Base-by-base conservation (phyloP, 148 eudicot genomes). In the Nepenthes mirabilis region DNA sequence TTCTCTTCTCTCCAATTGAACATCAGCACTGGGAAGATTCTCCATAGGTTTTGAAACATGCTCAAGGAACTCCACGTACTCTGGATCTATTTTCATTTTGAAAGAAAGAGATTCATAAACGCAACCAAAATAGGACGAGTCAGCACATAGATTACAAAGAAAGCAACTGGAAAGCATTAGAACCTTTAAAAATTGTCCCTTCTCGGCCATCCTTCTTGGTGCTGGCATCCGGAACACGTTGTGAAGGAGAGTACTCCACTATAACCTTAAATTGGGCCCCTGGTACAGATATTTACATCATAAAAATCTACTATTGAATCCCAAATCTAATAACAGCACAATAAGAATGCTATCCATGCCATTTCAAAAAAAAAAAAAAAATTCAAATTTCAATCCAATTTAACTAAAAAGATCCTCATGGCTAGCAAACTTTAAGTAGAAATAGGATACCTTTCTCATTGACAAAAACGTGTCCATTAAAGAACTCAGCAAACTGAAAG, bases 181-280 rank as follows among this genome's bases (percentile, higher is more conserved):
- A 12, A 77, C 81, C 81, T 77, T 70, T 77, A 52, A 35, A 35
- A 63, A 77, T 77, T n/a, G 75, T 73, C 67, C 78, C 78, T 77
- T 77, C 81, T 47, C 81, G 78, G 9, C 77, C 81, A 74, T 77
- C 81, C 52, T 70, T 74, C 74, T 73, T 77, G 75, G 53, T 59
- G 62, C 33, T 64, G 14, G 49, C 33, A 69, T 74, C 70, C 6
- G 81, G 75, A 43, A 74, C 67, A 62, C 75, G 77, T 64, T 77
- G 81, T 8, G 81, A 77, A 6, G 81, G 81, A 43, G 78, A 73
- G 63, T 77, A 77, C 72, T 77, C 81, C 55, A 77, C 81, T 63
- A 70, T 63, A 60, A 75, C 78, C 61, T 77, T 77, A 54, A 63
- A 77, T 52, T 77, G 81, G 47, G 78, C 64, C n/a, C 81, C 81